Percentiles rank a stretch among this genome's conserved stretches.
Conservation (phyloP, 2,329 filamentous ascomycete species). For the Plenodomus lindquistii region DNA sequence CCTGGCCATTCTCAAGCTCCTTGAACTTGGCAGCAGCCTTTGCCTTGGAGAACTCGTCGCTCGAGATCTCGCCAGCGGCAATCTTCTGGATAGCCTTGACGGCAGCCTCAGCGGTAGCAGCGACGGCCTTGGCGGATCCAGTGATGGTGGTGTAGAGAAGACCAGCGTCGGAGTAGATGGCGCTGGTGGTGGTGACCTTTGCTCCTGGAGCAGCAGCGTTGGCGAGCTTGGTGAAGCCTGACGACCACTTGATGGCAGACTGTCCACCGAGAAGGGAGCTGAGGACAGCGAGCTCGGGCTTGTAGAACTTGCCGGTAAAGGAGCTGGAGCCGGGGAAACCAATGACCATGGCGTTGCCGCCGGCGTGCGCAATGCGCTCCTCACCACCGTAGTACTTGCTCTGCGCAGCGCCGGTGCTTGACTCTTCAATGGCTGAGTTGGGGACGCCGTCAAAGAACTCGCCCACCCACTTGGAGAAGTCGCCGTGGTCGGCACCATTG, state of each 20-base stretch:
- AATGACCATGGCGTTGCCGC: conserved; percentile 82
- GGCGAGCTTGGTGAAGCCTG: conserved; percentile 87
- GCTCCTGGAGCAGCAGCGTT: conserved; percentile 72
- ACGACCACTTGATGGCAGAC: conserved; percentile 91
- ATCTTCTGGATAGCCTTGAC: conserved; percentile 83
- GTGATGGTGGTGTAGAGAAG: conserved; percentile 82
- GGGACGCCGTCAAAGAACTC: conserved; percentile 84
- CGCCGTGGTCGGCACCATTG: conserved; percentile 77
- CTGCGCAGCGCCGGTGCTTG: conserved; percentile 61
- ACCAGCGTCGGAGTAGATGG: conserved; percentile 90
- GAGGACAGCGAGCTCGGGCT: conserved; percentile 87
- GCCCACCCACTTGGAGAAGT: conserved; percentile 85
- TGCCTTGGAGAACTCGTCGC: conserved; percentile 90
- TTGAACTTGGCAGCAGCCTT: conserved; percentile 92
- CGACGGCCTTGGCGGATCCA: conserved; percentile 73
- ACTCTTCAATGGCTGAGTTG: conserved; percentile 49
- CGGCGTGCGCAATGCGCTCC: conserved; percentile 78
- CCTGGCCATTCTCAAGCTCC: conserved; percentile 80
- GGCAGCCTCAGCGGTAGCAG: conserved; percentile 72
- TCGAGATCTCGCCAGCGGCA: conserved; percentile 72
- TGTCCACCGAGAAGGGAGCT: conserved; percentile 87
- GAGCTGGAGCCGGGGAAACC: conserved; percentile 90
- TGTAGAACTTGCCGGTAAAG: conserved; percentile 71
- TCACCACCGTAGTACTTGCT: conserved; percentile 94
- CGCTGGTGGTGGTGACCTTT: conserved; percentile 73